Evolutionary conservation across 1,284 basidiomycete genomes (phyloP), one percentile per base, ranked within the genome.

Genomic region (Flammula alnicola): DNA sequence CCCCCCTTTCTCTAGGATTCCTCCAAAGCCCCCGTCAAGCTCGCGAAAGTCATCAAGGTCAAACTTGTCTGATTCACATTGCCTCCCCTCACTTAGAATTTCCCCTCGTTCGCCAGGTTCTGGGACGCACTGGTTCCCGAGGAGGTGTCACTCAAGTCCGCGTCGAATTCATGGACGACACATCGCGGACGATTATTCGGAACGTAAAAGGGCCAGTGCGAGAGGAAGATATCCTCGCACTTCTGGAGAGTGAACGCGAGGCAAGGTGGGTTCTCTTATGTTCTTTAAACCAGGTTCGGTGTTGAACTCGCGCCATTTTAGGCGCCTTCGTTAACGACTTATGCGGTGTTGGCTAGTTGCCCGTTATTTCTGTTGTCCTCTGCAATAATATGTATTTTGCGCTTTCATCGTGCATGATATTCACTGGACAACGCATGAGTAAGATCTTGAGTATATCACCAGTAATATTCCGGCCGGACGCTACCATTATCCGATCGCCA

Each of bases 81-180:
- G 16, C 27, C 33, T 23, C 17, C 30, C 12, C 14, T 16, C 35
- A 37, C 47, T 56, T 51, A 48, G 48, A 43, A 37, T 36, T 54
- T 45, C 51, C 55, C 41, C 51, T 29, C 49, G 20, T 22, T 41
- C 16, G 51, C 45, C 56, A 97, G 93, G 94, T 98, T 72, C 88
- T 99, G 68, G 97, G 97, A 72, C 88, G 97, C 68, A 99, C 97
- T 69, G 97, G 97, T 61, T 98, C 96, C 66, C 93, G 97, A 74
- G 97, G 97, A 80, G 95, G 95, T 82, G 95, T 99, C 65, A 99
- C 95, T 61, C 97, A 99, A 82, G 95, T 98, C 74, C 94, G 96
- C 63, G 97, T 99, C 64, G 96, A 99, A 75, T 98, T 99, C 82
- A 90, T 99, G 91, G 96, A 99, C 75, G 96, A 99, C 73, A 86